Evolutionary conservation across 805 yeast species (phyloP), one percentile per base, ranked within the genome.

Genomic region (Suhomyces kilbournensis): DNA sequence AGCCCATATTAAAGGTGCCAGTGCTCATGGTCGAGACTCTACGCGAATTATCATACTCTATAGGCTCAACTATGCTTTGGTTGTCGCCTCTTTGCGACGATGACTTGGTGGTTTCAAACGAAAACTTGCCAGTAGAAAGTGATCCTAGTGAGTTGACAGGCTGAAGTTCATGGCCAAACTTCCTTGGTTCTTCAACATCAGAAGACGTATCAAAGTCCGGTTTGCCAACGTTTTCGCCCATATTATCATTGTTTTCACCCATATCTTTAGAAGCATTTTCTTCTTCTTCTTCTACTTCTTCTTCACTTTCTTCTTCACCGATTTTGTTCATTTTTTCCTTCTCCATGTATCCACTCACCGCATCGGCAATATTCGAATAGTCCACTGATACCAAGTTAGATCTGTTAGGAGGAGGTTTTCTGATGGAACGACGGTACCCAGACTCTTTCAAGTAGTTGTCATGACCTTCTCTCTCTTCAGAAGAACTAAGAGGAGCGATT

Each of bases 1-100:
- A 68, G 2, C 84, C 84, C 68, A 80, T 69, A 52, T 72, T 77
- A 43, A 80, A 65, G 2, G 74, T 74, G 55, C 32, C 59, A 39
- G 55, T 58, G 50, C 59, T 61, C 63, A 66, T 63, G 8, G 75
- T 66, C 1, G 78, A 73, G 9, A 57, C 68, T 49, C 76, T 57
- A 52, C 77, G 62, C 3, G 28, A 26, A 10, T 2, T 8, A 4
- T 58, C 43, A 30, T 12, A 14, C n/a, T 30, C 32, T 3, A n/a
- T 9, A 15, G 34, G 23, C 10, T 30, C 40, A 12, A 32, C 40
- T 30, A 46, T 20, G 25, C 49, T 46, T 4, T 46, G 47, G 12
- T 26, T 28, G 19, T 28, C 50, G 8, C 45, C 48, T 19, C 45
- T n/a, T 19, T 48, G 50, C 20, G 50, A 40, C 19, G 22, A 10